Base-by-base conservation (phyloP, 1,284 basidiomycete genomes). In the Sphagnurus paluster region DNA sequence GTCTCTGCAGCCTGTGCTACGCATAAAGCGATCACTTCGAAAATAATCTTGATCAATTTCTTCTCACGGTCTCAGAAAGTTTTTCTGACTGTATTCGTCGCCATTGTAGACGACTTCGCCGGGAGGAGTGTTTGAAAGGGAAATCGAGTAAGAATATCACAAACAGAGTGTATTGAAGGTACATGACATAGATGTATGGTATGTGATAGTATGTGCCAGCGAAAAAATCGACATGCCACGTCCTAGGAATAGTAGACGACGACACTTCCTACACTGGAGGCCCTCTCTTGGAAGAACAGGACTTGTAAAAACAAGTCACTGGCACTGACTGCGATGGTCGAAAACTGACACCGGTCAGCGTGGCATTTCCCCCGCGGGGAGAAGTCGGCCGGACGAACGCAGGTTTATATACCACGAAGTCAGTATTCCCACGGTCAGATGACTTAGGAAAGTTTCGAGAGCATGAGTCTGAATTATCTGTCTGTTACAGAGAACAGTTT, bases 181-280 rank as follows among this genome's bases (percentile, higher is more conserved):
- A 10, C 3, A 33, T n/a, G 11, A n/a, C 5, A 16, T 33, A 32
- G n/a, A n/a, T n/a, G n/a, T n/a, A 17, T 16, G 20, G 32, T 16
- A 6, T 4, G 19, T 20, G 17, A 21, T 25, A 13, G 30, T 2
- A 43, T 75, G 71, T 74, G 58, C 68, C 73, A 75, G 72, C 49
- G 49, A 67, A 48, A 41, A 64, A 70, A 66, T 75, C 72, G 71
- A 72, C 72, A 72, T 75, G 72, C 71, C 72, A 69, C 61, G 59
- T 68, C 67, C 71, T 73, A 33, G 50, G 57, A 41, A 46, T 19
- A 44, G 46, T 51, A 60, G 56, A 57, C 60, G 72, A 70, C 71
- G 71, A 72, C 73, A 75, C 72, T 74, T 74, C 72, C 72, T 75
- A 75, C 49, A 64, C 73, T 72, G 72, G 63, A 61, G 42, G 49